Evolutionary conservation across 768 basidiomycete species (phyloP).

Genomic region (Rhizopogon sp.): DNA sequence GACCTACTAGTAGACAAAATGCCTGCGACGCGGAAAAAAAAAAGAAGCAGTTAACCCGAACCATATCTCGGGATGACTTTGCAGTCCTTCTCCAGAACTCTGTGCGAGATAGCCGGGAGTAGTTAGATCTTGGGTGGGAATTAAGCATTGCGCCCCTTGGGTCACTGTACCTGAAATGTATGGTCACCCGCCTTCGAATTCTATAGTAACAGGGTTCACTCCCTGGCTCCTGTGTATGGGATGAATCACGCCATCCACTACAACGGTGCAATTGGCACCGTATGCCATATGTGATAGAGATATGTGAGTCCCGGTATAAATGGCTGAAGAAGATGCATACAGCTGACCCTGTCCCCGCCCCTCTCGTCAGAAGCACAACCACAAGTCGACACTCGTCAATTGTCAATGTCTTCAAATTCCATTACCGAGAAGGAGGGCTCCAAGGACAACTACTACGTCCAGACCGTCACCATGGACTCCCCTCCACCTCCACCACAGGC

Average conservation of each 20-base stretch:
- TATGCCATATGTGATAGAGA: not conserved
- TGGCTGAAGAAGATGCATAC: not conserved
- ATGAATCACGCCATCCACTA: not conserved
- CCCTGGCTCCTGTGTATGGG: constrained; percentile 6
- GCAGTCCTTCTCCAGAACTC: not conserved
- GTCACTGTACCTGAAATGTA: constrained; percentile 6
- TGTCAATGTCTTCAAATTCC: constrained; percentile 17
- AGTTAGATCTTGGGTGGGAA: constrained; percentile 10
- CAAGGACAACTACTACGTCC: constrained; percentile 22
- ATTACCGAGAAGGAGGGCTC: constrained; percentile 14
- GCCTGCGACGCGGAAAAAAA: not conserved
- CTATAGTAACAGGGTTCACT: constrained; percentile 1
- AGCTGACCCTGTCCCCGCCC: not conserved
- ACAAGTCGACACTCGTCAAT: not conserved
- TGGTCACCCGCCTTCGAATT: not conserved
- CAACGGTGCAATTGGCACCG: not conserved
- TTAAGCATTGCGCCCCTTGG: not conserved
- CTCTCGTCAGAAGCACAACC: constrained; percentile 1
- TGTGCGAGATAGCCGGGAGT: constrained; percentile 9
- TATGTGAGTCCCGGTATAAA: constrained; percentile 13
- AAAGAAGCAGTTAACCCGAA: not conserved
- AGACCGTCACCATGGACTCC: constrained; percentile 18
- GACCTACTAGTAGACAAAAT: too few species aligned
- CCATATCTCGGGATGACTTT: constrained; percentile 3
- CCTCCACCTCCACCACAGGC: constrained; percentile 12